Evolutionary conservation across 108 stramenopile species (phyloP), one percentile per base, ranked within the genome.

Genomic region (Bacterosira constricta): DNA sequence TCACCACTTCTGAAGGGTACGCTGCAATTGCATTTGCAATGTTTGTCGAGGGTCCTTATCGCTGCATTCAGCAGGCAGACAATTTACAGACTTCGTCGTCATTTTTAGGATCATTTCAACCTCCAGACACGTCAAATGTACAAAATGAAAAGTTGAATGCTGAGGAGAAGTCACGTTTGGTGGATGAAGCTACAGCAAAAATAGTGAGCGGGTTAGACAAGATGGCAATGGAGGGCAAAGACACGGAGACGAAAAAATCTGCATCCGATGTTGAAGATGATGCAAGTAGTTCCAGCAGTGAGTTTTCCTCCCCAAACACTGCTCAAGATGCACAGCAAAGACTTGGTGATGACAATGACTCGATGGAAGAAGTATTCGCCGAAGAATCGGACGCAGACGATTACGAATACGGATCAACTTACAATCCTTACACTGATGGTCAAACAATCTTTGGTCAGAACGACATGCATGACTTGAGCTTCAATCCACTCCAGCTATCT

Each of bases 321-420:
- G n/a, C n/a, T 21, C 46, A 69, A 59, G 12, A 36, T 23, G 2
- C 20, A 21, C 12, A 29, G 11, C 39, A 23, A 38, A 41, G 17
- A 52, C 10, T 12, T 34, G 0, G 17, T 13, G 12, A 59, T 4
- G 73, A 79, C 25, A 44, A 82, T 66, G 59, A 76, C 23, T 80
- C 82, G 7, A 49, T 83, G 71, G 54, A 75, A 49, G 82, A 83
- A 62, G 51, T 83, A 52, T 83, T 69, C 59, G 82, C 82, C 1
- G 82, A 69, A 21, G 82, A 83, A 21, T 83, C 82, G 6, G 82
- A 83, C 56, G 74, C 82, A 6, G 82, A 83, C 60, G 82, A 83
- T 66, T 83, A 35, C 38, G 68, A 73, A 20, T 78, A 56, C 53
- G 77, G 73, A 18, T 77, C 72, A 12, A 32, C 29, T 20, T 45